Base-by-base conservation (phyloP, 768 basidiomycete species). In the Lactifluus volemus region DNA sequence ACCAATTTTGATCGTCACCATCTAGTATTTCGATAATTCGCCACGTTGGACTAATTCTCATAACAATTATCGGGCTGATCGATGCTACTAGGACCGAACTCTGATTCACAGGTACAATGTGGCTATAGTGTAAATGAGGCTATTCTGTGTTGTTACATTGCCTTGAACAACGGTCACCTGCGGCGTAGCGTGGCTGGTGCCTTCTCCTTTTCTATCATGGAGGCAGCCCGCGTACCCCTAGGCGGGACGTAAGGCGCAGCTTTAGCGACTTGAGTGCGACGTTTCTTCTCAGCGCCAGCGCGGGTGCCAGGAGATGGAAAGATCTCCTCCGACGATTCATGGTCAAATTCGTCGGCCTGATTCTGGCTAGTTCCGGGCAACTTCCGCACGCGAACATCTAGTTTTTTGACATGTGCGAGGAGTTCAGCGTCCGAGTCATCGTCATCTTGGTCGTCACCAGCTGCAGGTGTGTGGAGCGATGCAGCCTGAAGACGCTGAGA, bases 161-260 rank as follows among this genome's bases (percentile, higher is more conserved):
- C 25, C 25, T 25, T 25, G 25, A 14, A 41, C n/a, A 6, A 44
- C n/a, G 30, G 34, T 60, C 47, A 55, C 11, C 29, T 44, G 14
- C 41, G 48, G 32, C 21, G 59, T 38, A 15, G 29, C 12, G 11
- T 5, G 5, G 36, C 19, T 10, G 41, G 41, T n/a, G 42, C 15
- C 7, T 19, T 15, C 25, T 54, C 51, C 21, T 49, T 53, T 38
- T 53, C 55, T 14, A 53, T 19, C 45, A 58, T 62, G 12, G 21
- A 17, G 21, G 60, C 60, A 14, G 63, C 63, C 15, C 60, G 49
- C 19, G 63, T 64, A 19, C 63, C 63, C 11, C n/a, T 44, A 11
- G 53, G 49, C 2, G 63, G 55, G 25, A 45, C 36, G 19, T 55
- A 61, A 36, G 49, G 53, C 39, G 49, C 38, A 48, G 9, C 38